Percentiles rank a stretch among this genome's conserved stretches.
Evolutionary conservation across 2,329 filamentous ascomycete genomes (phyloP).

Genomic region (Incumbomyces delicatus): DNA sequence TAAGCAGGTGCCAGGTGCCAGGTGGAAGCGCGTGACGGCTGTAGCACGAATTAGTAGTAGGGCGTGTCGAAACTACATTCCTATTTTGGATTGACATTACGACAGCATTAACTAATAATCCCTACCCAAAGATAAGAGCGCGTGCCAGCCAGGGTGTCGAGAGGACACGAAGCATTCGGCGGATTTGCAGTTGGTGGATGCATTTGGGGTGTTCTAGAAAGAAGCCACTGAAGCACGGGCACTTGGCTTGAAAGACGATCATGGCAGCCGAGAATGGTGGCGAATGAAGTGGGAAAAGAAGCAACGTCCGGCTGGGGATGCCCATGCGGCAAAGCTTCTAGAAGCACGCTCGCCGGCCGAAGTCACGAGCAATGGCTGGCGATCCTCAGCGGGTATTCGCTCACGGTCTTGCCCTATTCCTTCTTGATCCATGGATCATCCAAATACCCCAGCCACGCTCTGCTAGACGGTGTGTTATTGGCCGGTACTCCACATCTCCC

Average conservation of each 20-base stretch:
- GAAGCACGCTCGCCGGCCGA: not conserved
- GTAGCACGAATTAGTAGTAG: too few species aligned
- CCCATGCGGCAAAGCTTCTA: conserved; percentile 5
- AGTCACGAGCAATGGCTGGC: conserved; percentile 2
- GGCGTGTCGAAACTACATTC: too few species aligned
- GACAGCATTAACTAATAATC: too few species aligned
- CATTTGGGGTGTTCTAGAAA: not conserved
- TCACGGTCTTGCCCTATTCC: not conserved
- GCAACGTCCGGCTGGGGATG: not conserved
- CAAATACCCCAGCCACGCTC: not conserved
- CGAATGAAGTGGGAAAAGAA: not conserved
- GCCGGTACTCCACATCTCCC: conserved; percentile 1
- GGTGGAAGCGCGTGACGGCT: too few species aligned
- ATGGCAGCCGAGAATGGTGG: conserved; percentile 2
- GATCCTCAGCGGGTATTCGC: not conserved
- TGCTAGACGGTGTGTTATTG: not conserved
- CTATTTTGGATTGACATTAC: too few species aligned
- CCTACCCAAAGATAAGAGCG: too few species aligned
- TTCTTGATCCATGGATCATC: too few species aligned
- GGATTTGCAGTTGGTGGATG: too few species aligned
- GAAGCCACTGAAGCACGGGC: not conserved
- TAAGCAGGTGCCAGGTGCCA: too few species aligned
- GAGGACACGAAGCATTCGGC: too few species aligned
- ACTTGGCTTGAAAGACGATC: conserved; percentile 2
- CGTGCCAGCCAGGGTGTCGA: too few species aligned